A percentile compares a stretch with the other conserved stretches of the same genome.
These are phyloP conservation scores for Cyamopsis tetragonoloba DNA, from an alignment of 306 rosid species.

Conservation along the genomic window DNA sequence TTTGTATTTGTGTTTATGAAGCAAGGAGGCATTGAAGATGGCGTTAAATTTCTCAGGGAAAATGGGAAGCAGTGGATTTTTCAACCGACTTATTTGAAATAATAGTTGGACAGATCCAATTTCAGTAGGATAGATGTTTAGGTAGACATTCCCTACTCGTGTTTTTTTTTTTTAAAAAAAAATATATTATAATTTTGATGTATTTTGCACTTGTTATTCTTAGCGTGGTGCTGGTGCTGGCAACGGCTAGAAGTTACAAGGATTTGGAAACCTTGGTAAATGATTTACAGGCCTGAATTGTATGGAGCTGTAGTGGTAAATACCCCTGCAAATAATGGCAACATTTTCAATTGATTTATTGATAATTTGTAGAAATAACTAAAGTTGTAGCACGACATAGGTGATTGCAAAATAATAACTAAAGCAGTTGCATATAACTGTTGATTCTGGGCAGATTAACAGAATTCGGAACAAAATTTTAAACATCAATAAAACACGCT, in stretches of 20 bases:
- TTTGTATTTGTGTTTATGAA: slow-evolving; percentile 24
- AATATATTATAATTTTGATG: no score
- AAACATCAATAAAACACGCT: no score
- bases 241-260: background rate
- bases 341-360: background rate
- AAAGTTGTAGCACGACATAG: background rate
- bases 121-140: slow-evolving; percentile 12
- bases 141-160: background rate
- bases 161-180: background rate
- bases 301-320: slow-evolving; percentile 22
- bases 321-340: slow-evolving; percentile 27
- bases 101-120: slow-evolving; percentile 34
- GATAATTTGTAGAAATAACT: background rate
- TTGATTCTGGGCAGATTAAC: no score
- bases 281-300: slow-evolving; percentile 6
- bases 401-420: no score
- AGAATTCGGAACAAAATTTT: no score
- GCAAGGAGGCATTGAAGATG: slow-evolving; percentile 19
- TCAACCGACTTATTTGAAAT: slow-evolving; percentile 24
- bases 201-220: background rate
- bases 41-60: slow-evolving; percentile 11
- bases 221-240: slow-evolving; percentile 5
- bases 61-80: slow-evolving; percentile 28
- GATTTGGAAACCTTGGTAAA: slow-evolving; percentile 10
- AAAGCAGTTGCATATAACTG: no score